phyloP scores from a whole-genome alignment of 192 early-diverging fungal species.

The Podila clonocystis region DNA sequence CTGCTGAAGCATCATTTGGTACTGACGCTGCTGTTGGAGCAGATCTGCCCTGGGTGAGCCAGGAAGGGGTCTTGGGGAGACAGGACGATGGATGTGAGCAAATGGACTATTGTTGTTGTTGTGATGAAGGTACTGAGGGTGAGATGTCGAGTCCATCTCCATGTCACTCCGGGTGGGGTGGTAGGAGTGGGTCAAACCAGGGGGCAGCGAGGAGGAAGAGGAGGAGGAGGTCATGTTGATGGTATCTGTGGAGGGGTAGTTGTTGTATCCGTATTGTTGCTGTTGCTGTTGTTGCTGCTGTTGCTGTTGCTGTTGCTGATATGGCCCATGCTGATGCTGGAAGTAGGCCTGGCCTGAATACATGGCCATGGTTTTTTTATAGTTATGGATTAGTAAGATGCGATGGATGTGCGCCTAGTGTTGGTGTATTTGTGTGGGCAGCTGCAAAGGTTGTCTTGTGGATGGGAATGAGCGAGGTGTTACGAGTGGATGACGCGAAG shows the following conservation, averaged over 20 bases:
- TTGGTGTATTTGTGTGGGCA: too few relatives aligned
- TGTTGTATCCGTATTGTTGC: constrained; percentile 4
- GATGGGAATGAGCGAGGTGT: not conserved
- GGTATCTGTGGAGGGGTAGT: not conserved
- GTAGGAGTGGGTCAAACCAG: not conserved
- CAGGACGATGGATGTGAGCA: not conserved
- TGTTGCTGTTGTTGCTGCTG: constrained; percentile 14
- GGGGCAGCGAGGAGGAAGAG: not conserved
- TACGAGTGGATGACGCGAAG: not conserved
- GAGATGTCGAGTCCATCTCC: not conserved
- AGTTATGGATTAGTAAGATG: too few relatives aligned
- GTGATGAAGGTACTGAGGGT: not conserved
- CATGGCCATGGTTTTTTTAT: not conserved
- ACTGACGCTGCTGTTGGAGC: not conserved
- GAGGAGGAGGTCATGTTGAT: constrained; percentile 8
- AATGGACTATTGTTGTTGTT: constrained; percentile 6
- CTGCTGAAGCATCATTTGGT: not conserved
- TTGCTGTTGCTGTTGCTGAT: constrained; percentile 1
- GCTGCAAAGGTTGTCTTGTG: not conserved
- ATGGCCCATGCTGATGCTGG: not conserved
- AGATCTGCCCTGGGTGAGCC: not conserved
- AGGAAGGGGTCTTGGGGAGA: not conserved
- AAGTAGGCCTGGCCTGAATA: not conserved
- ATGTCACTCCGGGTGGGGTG: not conserved
- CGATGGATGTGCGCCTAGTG: too few relatives aligned